Conservation (phyloP, 1,284 basidiomycete genomes). For the Malassezia restricta region DNA sequence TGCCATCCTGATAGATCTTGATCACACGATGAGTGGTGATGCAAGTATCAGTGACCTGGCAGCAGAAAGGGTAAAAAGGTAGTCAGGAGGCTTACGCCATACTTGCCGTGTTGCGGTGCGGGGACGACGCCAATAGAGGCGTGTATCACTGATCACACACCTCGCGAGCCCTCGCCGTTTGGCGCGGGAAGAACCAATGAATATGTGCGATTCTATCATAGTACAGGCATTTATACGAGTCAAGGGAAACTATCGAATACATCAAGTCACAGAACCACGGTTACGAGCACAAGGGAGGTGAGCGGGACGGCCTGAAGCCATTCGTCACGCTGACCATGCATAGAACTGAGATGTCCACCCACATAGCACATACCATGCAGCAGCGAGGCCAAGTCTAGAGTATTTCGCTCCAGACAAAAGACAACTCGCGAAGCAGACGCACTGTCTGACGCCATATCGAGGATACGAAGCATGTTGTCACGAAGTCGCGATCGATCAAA, state of each 20-base stretch:
- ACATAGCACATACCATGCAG: conserved; percentile 39
- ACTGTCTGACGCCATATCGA: conserved; percentile 33
- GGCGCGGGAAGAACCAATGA: no score
- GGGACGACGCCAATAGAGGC: not conserved
- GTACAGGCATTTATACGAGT: no score
- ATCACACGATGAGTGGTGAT: not conserved
- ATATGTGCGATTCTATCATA: no score
- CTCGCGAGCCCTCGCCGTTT: no score
- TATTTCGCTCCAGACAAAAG: conserved; percentile 23
- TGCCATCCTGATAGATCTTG: conserved; percentile 21
- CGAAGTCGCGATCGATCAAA: conserved; percentile 23
- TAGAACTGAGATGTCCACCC: conserved; percentile 27
- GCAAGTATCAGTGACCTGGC: not conserved
- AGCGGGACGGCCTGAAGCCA: not conserved
- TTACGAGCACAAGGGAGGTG: conserved; percentile 1
- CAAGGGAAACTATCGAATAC: no score
- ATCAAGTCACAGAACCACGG: not conserved
- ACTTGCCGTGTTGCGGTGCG: no score
- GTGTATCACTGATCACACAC: no score
- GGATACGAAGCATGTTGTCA: conserved; percentile 30
- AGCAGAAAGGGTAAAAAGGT: no score
- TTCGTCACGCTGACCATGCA: conserved; percentile 3
- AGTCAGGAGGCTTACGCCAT: no score
- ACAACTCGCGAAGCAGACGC: conserved; percentile 27
- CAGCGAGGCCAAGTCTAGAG: conserved; percentile 24